Conservation (phyloP, 2,329 filamentous ascomycete genomes). For the Alternaria postmessia region DNA sequence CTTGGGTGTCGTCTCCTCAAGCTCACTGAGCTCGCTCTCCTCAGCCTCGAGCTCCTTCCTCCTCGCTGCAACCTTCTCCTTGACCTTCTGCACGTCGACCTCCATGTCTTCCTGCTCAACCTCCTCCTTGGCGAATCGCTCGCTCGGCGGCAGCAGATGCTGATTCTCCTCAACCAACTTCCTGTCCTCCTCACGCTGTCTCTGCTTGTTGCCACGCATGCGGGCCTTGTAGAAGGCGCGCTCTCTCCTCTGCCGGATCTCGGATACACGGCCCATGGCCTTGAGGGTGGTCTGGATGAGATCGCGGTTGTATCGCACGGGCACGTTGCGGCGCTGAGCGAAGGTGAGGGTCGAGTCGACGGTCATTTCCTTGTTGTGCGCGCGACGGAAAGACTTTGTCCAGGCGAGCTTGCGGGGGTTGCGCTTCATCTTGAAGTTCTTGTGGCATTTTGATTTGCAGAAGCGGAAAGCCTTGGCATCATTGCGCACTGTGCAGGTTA, state of each 20-base stretch:
- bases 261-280: conserved; percentile 88
- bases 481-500: conserved; percentile 34
- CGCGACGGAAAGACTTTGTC: conserved; percentile 56
- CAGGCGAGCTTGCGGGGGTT: conserved; percentile 64
- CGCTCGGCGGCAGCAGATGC: conserved; percentile 78
- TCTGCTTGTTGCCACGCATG: conserved; percentile 88
- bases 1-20: conserved; percentile 49
- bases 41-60: conserved; percentile 71
- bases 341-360: conserved; percentile 95
- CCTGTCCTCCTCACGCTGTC: conserved; percentile 78
- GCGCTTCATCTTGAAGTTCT: conserved; percentile 94
- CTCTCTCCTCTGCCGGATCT: conserved; percentile 85
- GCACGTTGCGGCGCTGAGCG: conserved; percentile 90
- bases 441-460: conserved; percentile 67
- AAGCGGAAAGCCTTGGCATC: conserved; percentile 72
- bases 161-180: conserved; percentile 91
- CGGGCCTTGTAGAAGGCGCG: conserved; percentile 92
- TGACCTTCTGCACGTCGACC: conserved; percentile 53
- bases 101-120: conserved; percentile 70
- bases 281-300: conserved; percentile 85
- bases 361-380: conserved; percentile 70
- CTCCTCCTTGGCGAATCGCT: conserved; percentile 53
- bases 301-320: conserved; percentile 94
- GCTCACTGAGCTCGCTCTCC: conserved; percentile 53
- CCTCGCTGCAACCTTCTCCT: conserved; percentile 63